A percentile compares a stretch with the other conserved stretches of the same genome.
These are phyloP conservation scores for Psilocybe azurescens DNA, from an alignment of 768 basidiomycete species.

Conservation along the genomic window DNA sequence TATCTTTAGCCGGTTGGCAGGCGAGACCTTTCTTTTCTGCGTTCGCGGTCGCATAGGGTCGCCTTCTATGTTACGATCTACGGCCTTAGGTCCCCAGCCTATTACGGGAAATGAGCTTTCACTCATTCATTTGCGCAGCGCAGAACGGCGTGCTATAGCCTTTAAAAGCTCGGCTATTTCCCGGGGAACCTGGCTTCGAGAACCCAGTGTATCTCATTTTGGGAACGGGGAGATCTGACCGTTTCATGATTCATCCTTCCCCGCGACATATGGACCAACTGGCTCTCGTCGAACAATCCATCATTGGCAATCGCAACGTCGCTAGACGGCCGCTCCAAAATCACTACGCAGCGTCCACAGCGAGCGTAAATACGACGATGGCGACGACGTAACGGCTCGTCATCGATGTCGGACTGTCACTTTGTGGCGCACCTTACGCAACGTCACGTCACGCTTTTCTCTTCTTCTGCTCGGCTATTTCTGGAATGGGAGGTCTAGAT, in stretches of 20 bases:
- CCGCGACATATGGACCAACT: neutral
- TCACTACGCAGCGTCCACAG: too few species aligned
- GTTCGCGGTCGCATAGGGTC: neutral
- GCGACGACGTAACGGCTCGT: neutral
- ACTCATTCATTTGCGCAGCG: neutral
- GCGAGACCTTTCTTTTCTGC: neutral
- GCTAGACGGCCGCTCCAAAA: too few species aligned
- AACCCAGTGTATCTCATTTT: neutral
- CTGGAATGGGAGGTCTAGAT: neutral
- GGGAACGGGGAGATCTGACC: neutral
- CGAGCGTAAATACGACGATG: too few species aligned
- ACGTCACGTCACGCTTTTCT: neutral
- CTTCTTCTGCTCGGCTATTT: neutral
- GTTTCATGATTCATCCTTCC: neutral
- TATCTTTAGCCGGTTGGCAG: neutral
- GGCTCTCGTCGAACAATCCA: neutral
- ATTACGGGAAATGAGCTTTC: neutral
- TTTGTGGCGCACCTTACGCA: neutral
- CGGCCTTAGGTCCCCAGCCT: neutral
- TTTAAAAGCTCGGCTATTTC: conserved; percentile 2
- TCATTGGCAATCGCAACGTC: too few species aligned
- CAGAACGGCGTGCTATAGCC: neutral
- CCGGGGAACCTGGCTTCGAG: neutral
- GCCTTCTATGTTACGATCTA: conserved; percentile 2
- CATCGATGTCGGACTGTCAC: neutral